phyloP scores from a whole-genome alignment of 1,284 basidiomycete genomes.

The Rhizoctonia solani region DNA sequence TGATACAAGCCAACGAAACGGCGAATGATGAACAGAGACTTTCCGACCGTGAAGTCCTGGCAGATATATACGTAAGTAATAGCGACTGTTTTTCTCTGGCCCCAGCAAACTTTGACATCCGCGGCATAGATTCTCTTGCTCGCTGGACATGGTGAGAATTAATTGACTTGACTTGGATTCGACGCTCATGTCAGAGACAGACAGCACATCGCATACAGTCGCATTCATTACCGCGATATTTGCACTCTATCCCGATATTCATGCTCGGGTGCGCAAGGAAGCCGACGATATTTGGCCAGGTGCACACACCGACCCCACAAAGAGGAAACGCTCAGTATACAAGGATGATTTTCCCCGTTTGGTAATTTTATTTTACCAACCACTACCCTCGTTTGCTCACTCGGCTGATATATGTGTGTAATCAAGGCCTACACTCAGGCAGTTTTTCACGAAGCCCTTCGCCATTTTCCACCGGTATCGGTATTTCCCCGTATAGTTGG shows the following conservation, averaged over 20 bases:
- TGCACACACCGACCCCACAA: not conserved
- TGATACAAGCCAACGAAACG: not conserved
- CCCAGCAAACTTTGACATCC: not conserved
- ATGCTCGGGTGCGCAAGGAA: conserved; percentile 5
- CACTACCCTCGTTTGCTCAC: not conserved
- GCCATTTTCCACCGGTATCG: conserved; percentile 10
- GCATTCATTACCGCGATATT: conserved; percentile 6
- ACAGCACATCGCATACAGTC: conserved; percentile 9
- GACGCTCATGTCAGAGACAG: not conserved
- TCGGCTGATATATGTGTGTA: not conserved
- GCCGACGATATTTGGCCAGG: conserved; percentile 7
- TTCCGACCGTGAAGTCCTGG: conserved; percentile 3
- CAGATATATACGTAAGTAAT: conserved; percentile 15
- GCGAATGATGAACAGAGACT: not conserved
- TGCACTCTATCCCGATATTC: conserved; percentile 27
- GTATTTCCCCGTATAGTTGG: not conserved
- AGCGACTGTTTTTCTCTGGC: too few species aligned
- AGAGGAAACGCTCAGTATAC: not conserved
- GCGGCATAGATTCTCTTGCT: not conserved
- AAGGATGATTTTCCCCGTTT: conserved; percentile 5
- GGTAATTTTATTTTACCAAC: not conserved
- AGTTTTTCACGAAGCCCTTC: conserved; percentile 7
- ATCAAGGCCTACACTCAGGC: conserved; percentile 14
- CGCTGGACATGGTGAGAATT: conserved; percentile 9
- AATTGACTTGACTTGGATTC: not conserved